Evolutionary conservation across 2,329 filamentous ascomycete genomes (phyloP), one percentile per base, ranked within the genome.

Genomic region (Tolypocladium paradoxum): DNA sequence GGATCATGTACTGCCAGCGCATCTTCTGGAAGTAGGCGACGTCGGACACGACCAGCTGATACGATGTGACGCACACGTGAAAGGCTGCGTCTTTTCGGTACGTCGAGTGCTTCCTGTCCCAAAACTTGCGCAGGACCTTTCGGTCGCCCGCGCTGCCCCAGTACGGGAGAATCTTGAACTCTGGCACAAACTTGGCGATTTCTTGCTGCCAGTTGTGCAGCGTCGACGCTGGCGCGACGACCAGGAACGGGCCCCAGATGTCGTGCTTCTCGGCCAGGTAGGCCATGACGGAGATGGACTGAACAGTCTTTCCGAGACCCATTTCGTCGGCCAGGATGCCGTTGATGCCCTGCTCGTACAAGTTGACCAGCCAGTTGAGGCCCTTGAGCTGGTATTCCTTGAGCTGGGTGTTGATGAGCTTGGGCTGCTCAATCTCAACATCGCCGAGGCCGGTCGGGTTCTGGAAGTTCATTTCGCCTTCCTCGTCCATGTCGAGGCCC

Each of bases 201-300:
- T 99, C 93, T 69, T 99, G 93, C 70, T 99, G 91, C 93, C 93
- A 99, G 67, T 99, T 99, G 83, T 99, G 92, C 54, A 99, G 76
- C 1, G 93, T 99, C 0, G 91, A 96, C 0, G 93, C 90, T 0
- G 93, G 93, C 0, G 93, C 93, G 57, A 99, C 95, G 59, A 99
- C 93, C 49, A 99, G 73, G 75, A 96, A 97, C 0, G 93, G 93
- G 8, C 93, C 93, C 93, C 92, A 97, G 61, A 97, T 95, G 65
- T 96, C 91, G 76, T 99, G 90, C 63, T 91, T 87, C 73, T 99
- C 92, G 2, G 93, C 93, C 34, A 99, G 84, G 66, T 99, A 97
- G 2, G 91, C 91, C 93, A 99, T 97, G 67, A 99, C 92, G 0
- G 93, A 97, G 57, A 99, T 99, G 24, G 92, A 97, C 73, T 99